Conservation (phyloP, 106 monocot genomes). For the Dendrobium huoshanense region DNA sequence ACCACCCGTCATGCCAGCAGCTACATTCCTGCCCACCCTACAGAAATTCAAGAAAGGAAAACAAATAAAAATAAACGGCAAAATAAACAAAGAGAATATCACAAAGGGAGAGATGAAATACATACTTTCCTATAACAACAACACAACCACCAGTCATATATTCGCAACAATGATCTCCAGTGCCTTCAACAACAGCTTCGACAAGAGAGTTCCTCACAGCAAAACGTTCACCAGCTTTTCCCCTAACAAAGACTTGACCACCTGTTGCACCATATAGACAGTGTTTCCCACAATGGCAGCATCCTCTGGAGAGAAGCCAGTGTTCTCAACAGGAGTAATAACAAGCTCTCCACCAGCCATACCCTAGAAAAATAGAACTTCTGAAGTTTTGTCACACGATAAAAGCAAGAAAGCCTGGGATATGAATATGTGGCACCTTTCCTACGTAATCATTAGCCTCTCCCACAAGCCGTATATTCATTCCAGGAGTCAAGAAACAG, state of each 20-base stretch:
- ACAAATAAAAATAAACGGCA: background rate
- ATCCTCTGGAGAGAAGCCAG: constrained; percentile 82
- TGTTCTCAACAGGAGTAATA: constrained; percentile 67
- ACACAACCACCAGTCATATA: constrained; percentile 99
- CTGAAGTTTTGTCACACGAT: background rate
- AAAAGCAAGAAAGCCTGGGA: background rate
- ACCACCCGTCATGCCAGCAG: constrained; percentile 99
- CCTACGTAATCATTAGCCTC: constrained; percentile 99
- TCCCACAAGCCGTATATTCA: constrained; percentile 80
- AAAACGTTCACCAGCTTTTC: constrained; percentile 96
- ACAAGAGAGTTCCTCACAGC: constrained; percentile 97
- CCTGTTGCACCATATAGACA: constrained; percentile 98
- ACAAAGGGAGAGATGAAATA: constrained; percentile 2
- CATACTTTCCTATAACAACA: constrained; percentile 95
- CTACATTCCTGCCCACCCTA: constrained; percentile 97
- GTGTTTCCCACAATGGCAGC: constrained; percentile 96
- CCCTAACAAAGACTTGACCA: constrained; percentile 90
- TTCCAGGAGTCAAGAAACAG: constrained; percentile 92
- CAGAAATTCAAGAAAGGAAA: background rate
- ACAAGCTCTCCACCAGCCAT: constrained; percentile 99
- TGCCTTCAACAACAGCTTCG: constrained; percentile 93
- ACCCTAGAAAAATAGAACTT: constrained; percentile 44
- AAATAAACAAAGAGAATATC: background rate
- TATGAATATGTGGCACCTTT: constrained; percentile 44
- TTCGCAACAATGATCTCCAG: constrained; percentile 98